These are phyloP conservation scores for Beta corolliflora DNA, from an alignment of 179 eudicot genomes.

Conservation along the genomic window DNA sequence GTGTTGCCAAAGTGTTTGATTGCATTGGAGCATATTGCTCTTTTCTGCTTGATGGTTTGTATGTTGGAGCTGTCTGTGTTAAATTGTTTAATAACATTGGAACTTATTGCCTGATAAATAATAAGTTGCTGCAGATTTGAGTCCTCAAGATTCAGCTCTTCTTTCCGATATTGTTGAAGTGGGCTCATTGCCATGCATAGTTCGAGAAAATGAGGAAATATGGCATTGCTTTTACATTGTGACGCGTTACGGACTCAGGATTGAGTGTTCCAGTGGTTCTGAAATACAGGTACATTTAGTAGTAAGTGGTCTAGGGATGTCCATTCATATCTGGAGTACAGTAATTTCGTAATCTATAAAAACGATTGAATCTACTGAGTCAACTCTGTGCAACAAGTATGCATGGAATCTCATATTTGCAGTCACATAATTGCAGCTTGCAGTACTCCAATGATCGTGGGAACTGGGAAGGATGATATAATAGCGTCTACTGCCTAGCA, in stretches of 20 bases:
- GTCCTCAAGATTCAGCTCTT: constrained; percentile 89
- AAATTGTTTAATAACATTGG: not conserved
- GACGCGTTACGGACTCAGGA: constrained; percentile 75
- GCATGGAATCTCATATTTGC: not conserved
- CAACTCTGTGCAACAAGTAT: not conserved
- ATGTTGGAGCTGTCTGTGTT: not conserved
- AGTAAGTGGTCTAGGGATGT: not conserved
- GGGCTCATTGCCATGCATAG: constrained; percentile 59
- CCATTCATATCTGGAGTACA: not conserved
- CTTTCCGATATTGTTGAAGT: constrained; percentile 77
- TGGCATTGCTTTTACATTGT: constrained; percentile 77
- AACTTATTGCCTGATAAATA: constrained; percentile 5
- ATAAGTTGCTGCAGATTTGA: constrained; percentile 63
- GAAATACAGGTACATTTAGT: constrained; percentile 58
- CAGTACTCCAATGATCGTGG: not conserved
- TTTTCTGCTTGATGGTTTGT: not conserved
- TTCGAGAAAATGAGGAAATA: constrained; percentile 64
- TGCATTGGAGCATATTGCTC: not conserved
- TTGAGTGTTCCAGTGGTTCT: constrained; percentile 79
- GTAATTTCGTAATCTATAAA: not conserved
- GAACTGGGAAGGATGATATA: not conserved
- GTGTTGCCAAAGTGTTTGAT: not conserved
- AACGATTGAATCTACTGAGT: not conserved
- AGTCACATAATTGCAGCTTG: not conserved
- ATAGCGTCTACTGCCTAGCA: no score